Conservation (phyloP, 495 filamentous ascomycete species). For the Penicillium paxilli region DNA sequence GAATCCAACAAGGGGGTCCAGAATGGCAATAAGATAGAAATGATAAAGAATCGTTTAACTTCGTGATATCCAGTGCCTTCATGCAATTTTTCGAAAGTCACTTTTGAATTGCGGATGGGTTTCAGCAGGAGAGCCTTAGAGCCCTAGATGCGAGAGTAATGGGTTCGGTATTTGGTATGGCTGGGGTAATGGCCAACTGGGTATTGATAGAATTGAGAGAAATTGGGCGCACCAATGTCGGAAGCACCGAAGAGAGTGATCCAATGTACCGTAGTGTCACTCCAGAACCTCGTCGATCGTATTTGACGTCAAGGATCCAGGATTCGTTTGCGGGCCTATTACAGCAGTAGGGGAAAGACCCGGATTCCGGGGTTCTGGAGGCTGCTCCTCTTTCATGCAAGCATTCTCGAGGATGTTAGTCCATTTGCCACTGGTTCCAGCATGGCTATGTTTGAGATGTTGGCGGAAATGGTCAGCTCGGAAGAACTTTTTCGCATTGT, state of each 20-base stretch:
- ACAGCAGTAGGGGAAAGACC: neutral
- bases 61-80: constrained; percentile 10
- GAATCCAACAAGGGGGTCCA: neutral
- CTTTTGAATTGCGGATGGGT: neutral
- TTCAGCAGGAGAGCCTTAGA: neutral
- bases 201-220: neutral
- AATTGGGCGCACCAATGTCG: too few relatives aligned
- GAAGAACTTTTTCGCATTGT: constrained; percentile 97
- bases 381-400: constrained; percentile 91
- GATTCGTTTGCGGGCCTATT: constrained; percentile 10
- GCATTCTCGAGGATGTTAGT: constrained; percentile 97
- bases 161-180: too few relatives aligned
- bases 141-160: neutral
- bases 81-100: neutral
- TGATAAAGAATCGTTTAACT: constrained; percentile 6
- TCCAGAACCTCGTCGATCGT: constrained; percentile 39
- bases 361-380: constrained; percentile 37
- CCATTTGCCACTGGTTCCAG: constrained; percentile 96
- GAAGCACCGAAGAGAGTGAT: too few relatives aligned
- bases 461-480: constrained; percentile 97
- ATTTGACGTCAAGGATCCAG: constrained; percentile 33
- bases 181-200: neutral
- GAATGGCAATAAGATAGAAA: neutral
- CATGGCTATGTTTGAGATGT: constrained; percentile 97
- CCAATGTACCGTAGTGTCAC: too few relatives aligned